phyloP scores from a whole-genome alignment of 164 flowering plant species.

The Warburgia ugandensis region DNA sequence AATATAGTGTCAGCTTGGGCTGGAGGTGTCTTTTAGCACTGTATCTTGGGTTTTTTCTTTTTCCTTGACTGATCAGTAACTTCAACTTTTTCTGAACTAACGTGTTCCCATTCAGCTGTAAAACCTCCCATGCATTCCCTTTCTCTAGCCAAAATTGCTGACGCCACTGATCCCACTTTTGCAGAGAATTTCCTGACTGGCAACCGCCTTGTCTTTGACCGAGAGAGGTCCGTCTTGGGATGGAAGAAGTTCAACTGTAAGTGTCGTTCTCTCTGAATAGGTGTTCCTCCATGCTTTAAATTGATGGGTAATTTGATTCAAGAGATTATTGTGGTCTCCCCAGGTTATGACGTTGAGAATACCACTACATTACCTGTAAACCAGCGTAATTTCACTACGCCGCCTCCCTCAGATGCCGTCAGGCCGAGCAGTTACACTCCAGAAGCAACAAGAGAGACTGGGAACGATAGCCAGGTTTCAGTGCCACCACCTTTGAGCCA shows the following conservation, averaged over 20 bases:
- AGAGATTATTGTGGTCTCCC: not conserved
- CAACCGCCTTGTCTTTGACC: conserved; percentile 62
- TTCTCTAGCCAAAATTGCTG: not conserved
- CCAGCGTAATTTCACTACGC: conserved; percentile 15
- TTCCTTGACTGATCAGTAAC: not conserved
- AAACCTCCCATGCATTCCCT: not conserved
- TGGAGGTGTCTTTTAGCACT: too few species aligned
- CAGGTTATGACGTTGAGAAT: conserved; percentile 30
- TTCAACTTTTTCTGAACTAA: not conserved
- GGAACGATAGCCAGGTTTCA: conserved; percentile 15
- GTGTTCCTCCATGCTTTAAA: not conserved
- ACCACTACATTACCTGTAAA: conserved; percentile 20
- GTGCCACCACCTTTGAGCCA: conserved; percentile 11
- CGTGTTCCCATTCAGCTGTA: not conserved
- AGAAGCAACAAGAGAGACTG: conserved; percentile 21
- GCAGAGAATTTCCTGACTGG: conserved; percentile 96
- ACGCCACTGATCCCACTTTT: not conserved
- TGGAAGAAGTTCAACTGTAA: conserved; percentile 79
- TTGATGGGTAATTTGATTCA: not conserved
- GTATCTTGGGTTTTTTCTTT: not conserved
- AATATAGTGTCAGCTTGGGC: too few species aligned
- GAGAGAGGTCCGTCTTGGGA: conserved; percentile 62
- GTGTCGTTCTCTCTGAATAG: conserved; percentile 14
- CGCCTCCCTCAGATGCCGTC: conserved; percentile 28
- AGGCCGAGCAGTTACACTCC: conserved; percentile 23